Conservation (phyloP, 441 rosid genomes). For the Jatropha podagrica region DNA sequence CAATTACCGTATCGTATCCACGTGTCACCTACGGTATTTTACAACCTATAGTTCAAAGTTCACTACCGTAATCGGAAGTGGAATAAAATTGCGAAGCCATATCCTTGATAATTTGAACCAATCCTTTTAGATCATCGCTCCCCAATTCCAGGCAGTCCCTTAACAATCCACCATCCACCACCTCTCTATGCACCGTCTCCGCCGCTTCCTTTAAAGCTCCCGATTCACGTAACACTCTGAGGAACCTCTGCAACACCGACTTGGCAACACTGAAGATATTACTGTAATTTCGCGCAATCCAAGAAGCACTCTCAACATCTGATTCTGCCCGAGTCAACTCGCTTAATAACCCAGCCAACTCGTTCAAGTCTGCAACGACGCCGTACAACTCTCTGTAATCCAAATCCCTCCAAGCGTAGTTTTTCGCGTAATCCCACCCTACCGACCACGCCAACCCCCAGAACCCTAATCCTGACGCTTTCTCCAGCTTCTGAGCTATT, state of each 20-base stretch:
- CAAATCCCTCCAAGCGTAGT: constrained; percentile 67
- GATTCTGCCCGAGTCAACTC: constrained; percentile 49
- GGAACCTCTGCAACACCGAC: constrained; percentile 43
- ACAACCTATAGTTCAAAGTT: constrained; percentile 3
- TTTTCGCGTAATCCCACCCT: constrained; percentile 66
- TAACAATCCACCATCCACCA: constrained; percentile 60
- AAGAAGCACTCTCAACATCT: constrained; percentile 45
- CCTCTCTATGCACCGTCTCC: constrained; percentile 58
- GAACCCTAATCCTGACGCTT: constrained; percentile 42
- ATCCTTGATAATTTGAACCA: constrained; percentile 58
- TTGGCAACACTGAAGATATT: constrained; percentile 46
- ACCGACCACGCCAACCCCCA: constrained; percentile 48
- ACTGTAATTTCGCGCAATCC: constrained; percentile 49
- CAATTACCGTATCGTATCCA: too few species aligned
- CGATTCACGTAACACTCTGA: constrained; percentile 48
- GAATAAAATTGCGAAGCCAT: constrained; percentile 41
- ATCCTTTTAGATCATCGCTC: constrained; percentile 55
- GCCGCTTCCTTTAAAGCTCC: constrained; percentile 59
- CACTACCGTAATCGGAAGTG: constrained; percentile 17
- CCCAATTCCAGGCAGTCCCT: constrained; percentile 75
- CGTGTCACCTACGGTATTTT: too few species aligned
- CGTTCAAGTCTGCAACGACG: constrained; percentile 60
- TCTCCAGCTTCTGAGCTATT: constrained; percentile 53
- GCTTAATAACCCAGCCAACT: constrained; percentile 40
- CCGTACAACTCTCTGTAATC: constrained; percentile 53